Base-by-base conservation (phyloP, 257 asterid genomes). In the Lavandula angustifolia region DNA sequence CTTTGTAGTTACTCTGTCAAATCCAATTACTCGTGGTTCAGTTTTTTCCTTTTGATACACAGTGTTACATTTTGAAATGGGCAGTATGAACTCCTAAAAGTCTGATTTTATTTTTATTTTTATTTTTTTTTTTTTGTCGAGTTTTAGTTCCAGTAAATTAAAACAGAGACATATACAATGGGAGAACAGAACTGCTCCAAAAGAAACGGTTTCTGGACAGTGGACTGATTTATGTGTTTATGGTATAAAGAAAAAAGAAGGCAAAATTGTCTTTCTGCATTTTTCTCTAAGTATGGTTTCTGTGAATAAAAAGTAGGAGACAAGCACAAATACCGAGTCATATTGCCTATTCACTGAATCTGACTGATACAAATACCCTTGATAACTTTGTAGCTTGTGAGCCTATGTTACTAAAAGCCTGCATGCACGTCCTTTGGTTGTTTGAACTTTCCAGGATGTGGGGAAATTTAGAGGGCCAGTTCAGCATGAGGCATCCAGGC, bases 151-250 rank as follows among this genome's bases (percentile, higher is more conserved):
- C 27, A 4, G 32, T 42, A 9, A 40, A 48, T 59, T 38, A 59
- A 57, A 48, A 49, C 40, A 54, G 64, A 67, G 22, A 34, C 63
- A 54, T 54, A 54, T 5, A 9, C 17, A 33, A 50, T 6, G 38
- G 31, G 60, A 51, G 50, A 13, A n/a, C 60, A 32, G 41, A 32
- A 54, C 40, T 32, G 9, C 46, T 27, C 73, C 50, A 38, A 69
- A 48, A 48, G 9, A 44, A 68, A 12, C 33, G 18, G n/a, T 11
- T 27, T 31, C 14, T 22, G 27, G 27, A 22, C 27, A 22, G 40
- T 7, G 13, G 16, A 31, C 47, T 13, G 46, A 44, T 40, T 46
- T 40, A 32, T 51, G 35, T 22, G 37, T 4, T 27, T 51, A 11
- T 51, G 9, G 29, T n/a, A 51, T 10, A 27, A 9, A 11, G 22